These are phyloP conservation scores for Ananas comosus DNA, from an alignment of 176 grass and related monocot species.

Conservation along the genomic window DNA sequence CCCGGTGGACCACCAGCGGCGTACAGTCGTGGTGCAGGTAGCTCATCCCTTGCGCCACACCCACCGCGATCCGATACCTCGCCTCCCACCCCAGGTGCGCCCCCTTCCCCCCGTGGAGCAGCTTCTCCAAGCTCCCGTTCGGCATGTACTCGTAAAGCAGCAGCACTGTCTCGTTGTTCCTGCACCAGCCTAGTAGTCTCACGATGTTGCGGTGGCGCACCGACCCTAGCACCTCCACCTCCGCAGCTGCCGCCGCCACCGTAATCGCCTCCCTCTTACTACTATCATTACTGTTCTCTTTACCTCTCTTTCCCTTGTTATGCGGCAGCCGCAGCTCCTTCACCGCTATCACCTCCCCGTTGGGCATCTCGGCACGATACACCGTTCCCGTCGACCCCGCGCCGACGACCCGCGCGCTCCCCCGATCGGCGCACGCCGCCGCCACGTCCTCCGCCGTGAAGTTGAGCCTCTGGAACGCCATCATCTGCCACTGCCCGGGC, in stretches of 20 bases:
- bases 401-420: conserved; percentile 60
- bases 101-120: no score
- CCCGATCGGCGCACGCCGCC: conserved; percentile 24
- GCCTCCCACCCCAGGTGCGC: no score
- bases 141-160: conserved; percentile 97
- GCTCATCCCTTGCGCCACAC: conserved; percentile 78
- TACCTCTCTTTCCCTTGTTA: conserved; percentile 28
- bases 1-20: conserved; percentile 67
- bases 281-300: neutral
- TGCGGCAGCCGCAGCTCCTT: conserved; percentile 72
- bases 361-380: conserved; percentile 80
- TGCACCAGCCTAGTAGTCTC: conserved; percentile 70
- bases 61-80: conserved; percentile 56
- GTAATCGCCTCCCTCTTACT: neutral
- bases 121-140: conserved; percentile 84
- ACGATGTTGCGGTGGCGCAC: conserved; percentile 94
- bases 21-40: conserved; percentile 91
- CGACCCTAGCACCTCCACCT: conserved; percentile 76
- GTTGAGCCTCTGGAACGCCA: conserved; percentile 56
- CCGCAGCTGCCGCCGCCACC: conserved; percentile 17
- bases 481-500: conserved; percentile 55
- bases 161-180: conserved; percentile 51
- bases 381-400: conserved; percentile 73
- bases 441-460: conserved; percentile 86
- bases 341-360: conserved; percentile 70